Evolutionary conservation across 2,329 filamentous ascomycete genomes (phyloP).

Genomic region (Dendrostoma leiphaemia): DNA sequence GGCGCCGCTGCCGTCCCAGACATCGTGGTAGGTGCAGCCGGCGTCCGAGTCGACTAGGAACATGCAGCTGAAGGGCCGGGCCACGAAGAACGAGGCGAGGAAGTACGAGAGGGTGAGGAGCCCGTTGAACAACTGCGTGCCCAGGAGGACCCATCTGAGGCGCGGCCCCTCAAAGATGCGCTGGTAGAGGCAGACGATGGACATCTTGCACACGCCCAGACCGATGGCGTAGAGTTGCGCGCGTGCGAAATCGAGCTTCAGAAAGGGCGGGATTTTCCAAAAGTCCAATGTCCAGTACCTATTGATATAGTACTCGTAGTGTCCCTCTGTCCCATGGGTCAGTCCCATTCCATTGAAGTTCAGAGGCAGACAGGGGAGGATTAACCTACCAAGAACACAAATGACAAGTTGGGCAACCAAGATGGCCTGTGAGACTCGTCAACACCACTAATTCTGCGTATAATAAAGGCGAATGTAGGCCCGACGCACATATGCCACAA

Average conservation of each 20-base stretch:
- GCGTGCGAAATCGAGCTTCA: slow-evolving; percentile 10
- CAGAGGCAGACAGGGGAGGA: no score
- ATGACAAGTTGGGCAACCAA: slow-evolving; percentile 7
- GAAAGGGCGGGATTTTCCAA: not conserved
- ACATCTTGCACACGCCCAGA: slow-evolving; percentile 9
- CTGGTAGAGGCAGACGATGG: slow-evolving; percentile 13
- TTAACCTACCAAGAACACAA: no score
- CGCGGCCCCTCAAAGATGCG: slow-evolving; percentile 7
- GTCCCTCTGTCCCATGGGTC: no score
- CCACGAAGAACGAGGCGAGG: slow-evolving; percentile 1
- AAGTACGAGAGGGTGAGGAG: slow-evolving; percentile 5
- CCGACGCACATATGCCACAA: slow-evolving; percentile 9
- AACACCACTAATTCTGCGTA: no score
- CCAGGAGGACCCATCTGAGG: slow-evolving; percentile 4
- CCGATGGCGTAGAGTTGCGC: slow-evolving; percentile 4
- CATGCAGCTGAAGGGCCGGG: slow-evolving; percentile 9
- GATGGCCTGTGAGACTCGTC: not conserved
- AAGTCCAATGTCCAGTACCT: slow-evolving; percentile 13
- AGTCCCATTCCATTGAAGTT: no score
- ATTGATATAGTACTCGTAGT: slow-evolving; percentile 8
- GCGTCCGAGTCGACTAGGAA: not conserved
- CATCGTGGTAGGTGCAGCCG: slow-evolving; percentile 9
- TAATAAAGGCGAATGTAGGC: no score
- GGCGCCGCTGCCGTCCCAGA: slow-evolving; percentile 9
- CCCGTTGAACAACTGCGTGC: slow-evolving; percentile 2